Conservation (phyloP, 225 moss, liverwort and hornwort species). For the Thuidium tamariscinum region DNA sequence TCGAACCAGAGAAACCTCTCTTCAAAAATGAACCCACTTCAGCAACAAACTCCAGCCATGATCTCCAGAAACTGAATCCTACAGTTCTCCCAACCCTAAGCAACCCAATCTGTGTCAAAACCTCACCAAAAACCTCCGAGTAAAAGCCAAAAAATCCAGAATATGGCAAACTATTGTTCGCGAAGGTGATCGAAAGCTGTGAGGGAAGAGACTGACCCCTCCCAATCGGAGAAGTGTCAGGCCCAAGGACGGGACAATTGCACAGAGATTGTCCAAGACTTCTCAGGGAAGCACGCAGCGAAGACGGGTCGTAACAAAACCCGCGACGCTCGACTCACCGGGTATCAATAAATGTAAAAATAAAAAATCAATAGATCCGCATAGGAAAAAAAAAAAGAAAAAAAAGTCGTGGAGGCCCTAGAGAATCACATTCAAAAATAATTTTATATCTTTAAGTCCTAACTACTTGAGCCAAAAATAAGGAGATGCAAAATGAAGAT, state of each 20-base stretch:
- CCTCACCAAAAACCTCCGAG: not conserved
- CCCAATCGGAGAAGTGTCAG: not conserved
- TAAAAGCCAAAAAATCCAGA: not conserved
- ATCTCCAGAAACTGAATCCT: not conserved
- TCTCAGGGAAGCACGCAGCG: not conserved
- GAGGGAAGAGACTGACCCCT: not conserved
- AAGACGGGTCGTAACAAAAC: no score
- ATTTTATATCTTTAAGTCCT: no score
- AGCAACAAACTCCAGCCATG: not conserved
- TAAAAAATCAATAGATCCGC: not conserved
- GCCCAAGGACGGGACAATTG: not conserved
- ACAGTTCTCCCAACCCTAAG: not conserved
- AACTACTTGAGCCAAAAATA: no score
- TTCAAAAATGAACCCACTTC: not conserved
- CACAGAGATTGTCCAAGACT: not conserved
- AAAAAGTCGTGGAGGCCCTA: no score
- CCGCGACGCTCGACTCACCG: not conserved
- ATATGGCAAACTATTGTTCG: not conserved
- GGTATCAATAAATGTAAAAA: not conserved
- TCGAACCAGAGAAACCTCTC: not conserved
- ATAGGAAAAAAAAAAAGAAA: no score
- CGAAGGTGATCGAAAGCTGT: not conserved
- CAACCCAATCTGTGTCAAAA: not conserved
- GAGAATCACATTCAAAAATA: no score
- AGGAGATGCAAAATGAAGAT: no score